Evolutionary conservation across 2,329 filamentous ascomycete species (phyloP).

Genomic region (Penicillium sp.): DNA sequence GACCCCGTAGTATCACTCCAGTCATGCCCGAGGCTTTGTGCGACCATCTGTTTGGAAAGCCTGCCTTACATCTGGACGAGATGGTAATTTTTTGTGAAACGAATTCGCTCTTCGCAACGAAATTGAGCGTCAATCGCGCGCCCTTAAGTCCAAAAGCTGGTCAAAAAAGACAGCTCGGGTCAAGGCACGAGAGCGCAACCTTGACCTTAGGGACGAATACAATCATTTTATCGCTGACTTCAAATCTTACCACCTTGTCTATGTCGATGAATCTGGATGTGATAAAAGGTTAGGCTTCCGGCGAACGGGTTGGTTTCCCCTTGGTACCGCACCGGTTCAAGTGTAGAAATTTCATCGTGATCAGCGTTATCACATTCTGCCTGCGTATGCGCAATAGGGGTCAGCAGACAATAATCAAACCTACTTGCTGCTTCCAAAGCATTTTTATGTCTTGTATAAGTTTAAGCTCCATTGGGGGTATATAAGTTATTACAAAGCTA

Average conservation of each 20-base stretch:
- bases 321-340: too few relatives aligned
- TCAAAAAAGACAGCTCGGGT: not conserved
- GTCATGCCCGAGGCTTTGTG: not conserved
- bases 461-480: too few relatives aligned
- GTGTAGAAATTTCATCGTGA: too few relatives aligned
- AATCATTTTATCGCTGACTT: conserved; percentile 2
- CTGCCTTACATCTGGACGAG: not conserved
- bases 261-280: conserved; percentile 26
- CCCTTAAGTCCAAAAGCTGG: not conserved
- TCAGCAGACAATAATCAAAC: too few relatives aligned
- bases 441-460: too few relatives aligned
- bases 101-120: not conserved
- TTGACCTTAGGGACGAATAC: not conserved
- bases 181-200: not conserved
- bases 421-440: too few relatives aligned
- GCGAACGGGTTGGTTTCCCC: not conserved
- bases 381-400: too few relatives aligned
- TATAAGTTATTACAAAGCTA: too few relatives aligned
- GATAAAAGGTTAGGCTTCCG: conserved; percentile 12
- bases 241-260: conserved; percentile 3
- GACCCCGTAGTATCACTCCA: not conserved
- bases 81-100: conserved; percentile 1
- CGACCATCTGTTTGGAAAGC: not conserved
- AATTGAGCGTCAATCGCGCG: not conserved
- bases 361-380: too few relatives aligned